phyloP scores from a whole-genome alignment of 1,284 basidiomycete species.

The Abortiporus biennis region DNA sequence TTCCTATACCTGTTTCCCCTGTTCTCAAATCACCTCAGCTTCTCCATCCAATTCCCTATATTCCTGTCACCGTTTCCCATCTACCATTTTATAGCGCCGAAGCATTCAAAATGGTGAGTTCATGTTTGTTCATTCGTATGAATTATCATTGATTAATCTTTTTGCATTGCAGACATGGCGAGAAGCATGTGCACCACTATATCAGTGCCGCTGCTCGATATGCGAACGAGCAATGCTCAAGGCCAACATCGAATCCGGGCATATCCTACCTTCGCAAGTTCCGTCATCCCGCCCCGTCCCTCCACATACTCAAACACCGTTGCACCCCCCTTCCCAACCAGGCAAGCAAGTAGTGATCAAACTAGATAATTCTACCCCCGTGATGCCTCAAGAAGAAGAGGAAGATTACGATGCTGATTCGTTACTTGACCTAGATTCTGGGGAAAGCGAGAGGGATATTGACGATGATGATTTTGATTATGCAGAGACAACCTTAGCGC shows the following conservation, averaged over 20 bases:
- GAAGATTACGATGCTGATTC: too few relatives aligned
- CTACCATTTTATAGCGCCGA: conserved; percentile 58
- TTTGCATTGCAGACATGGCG: conserved; percentile 51
- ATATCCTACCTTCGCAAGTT: conserved; percentile 14
- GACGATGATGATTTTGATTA: too few relatives aligned
- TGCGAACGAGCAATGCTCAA: conserved; percentile 58
- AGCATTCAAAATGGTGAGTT: conserved; percentile 48
- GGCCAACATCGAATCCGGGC: conserved; percentile 32
- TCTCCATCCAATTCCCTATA: conserved; percentile 58
- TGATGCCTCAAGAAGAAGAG: too few relatives aligned
- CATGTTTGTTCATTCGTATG: conserved; percentile 1
- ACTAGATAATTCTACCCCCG: too few relatives aligned
- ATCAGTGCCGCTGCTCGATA: conserved; percentile 63
- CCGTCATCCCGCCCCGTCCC: conserved; percentile 8
- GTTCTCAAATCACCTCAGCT: conserved; percentile 51
- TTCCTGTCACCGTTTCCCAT: conserved; percentile 54
- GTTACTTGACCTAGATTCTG: too few relatives aligned
- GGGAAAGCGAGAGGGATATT: too few relatives aligned
- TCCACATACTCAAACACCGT: background rate
- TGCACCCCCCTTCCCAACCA: too few relatives aligned
- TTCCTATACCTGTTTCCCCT: conserved; percentile 49
- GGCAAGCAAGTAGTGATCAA: too few relatives aligned
- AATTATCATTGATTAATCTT: conserved; percentile 8
- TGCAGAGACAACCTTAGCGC: too few relatives aligned
- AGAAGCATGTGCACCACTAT: conserved; percentile 64